Percentiles rank a stretch among this genome's conserved stretches.
Evolutionary conservation across 345 rosid genomes (phyloP).

Genomic region (Adansonia digitata): DNA sequence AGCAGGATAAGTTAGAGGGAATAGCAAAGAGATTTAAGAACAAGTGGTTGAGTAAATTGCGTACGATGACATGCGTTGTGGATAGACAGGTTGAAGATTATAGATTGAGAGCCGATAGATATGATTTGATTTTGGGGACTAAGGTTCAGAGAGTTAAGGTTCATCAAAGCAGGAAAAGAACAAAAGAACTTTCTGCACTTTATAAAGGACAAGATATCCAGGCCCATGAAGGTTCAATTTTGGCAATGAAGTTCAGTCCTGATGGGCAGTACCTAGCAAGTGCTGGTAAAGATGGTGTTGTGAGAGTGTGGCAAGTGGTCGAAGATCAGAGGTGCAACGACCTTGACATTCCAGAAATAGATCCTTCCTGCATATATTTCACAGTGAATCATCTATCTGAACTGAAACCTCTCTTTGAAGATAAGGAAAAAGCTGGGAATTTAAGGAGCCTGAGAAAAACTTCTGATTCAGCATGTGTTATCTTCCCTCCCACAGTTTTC

Average conservation of each 20-base stretch:
- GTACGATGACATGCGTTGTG: constrained; percentile 49
- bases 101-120: constrained; percentile 28
- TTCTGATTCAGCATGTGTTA: constrained; percentile 76
- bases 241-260: constrained; percentile 77
- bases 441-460: constrained; percentile 54
- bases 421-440: constrained; percentile 44
- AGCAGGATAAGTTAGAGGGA: constrained; percentile 21
- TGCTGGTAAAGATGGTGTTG: constrained; percentile 65
- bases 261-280: constrained; percentile 80
- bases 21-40: constrained; percentile 43
- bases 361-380: constrained; percentile 75
- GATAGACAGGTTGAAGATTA: constrained; percentile 36
- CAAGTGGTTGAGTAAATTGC: constrained; percentile 59
- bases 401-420: constrained; percentile 54
- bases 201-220: constrained; percentile 66
- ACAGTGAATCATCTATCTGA: constrained; percentile 65
- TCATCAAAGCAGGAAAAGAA: constrained; percentile 46
- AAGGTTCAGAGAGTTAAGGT: constrained; percentile 68
- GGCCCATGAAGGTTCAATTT: constrained; percentile 66
- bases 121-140: constrained; percentile 22
- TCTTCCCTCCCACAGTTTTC: constrained; percentile 71
- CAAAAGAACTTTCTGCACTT: constrained; percentile 73
- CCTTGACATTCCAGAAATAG: constrained; percentile 63
- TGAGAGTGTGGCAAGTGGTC: constrained; percentile 63
- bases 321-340: constrained; percentile 63